A percentile compares a stretch with the other conserved stretches of the same genome.
These are phyloP conservation scores for Sporothrix dimorphospora DNA, from an alignment of 2,329 filamentous ascomycete species.

Conservation along the genomic window DNA sequence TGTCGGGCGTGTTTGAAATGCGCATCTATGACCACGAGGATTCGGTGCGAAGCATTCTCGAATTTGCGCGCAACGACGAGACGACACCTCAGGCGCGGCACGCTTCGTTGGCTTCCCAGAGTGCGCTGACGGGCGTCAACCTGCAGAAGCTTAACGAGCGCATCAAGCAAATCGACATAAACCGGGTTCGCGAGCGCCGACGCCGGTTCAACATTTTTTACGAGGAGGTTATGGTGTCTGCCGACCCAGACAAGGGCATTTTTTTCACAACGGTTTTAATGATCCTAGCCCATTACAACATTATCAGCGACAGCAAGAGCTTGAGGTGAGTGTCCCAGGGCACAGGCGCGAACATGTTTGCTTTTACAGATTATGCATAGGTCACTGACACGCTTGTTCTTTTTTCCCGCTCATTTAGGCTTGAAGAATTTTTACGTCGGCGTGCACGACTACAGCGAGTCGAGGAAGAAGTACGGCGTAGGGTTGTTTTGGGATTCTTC, in stretches of 20 bases:
- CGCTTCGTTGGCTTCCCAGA: constrained; percentile 56
- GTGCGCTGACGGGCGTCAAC: constrained; percentile 65
- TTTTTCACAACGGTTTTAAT: constrained; percentile 90
- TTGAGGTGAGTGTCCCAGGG: constrained; percentile 61
- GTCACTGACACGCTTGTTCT: background rate
- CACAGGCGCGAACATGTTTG: background rate
- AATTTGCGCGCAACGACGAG: constrained; percentile 70
- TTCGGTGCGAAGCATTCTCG: constrained; percentile 82
- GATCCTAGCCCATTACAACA: constrained; percentile 97
- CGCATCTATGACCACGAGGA: constrained; percentile 91
- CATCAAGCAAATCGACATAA: constrained; percentile 72
- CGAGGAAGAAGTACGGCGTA: constrained; percentile 88
- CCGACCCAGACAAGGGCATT: constrained; percentile 86
- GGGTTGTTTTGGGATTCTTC: constrained; percentile 92
- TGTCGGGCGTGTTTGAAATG: constrained; percentile 96
- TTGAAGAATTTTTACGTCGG: constrained; percentile 92
- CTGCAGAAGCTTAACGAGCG: constrained; percentile 74
- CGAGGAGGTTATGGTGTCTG: constrained; percentile 92
- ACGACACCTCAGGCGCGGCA: constrained; percentile 48
- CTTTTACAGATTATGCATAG: constrained; percentile 45
- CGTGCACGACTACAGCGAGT: constrained; percentile 89
- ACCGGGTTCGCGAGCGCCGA: constrained; percentile 73
- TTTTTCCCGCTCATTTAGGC: constrained; percentile 49
- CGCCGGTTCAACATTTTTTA: constrained; percentile 91
- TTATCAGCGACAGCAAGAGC: constrained; percentile 97